Evolutionary conservation across 2,329 filamentous ascomycete genomes (phyloP).

Genomic region (Pyricularia grisea): DNA sequence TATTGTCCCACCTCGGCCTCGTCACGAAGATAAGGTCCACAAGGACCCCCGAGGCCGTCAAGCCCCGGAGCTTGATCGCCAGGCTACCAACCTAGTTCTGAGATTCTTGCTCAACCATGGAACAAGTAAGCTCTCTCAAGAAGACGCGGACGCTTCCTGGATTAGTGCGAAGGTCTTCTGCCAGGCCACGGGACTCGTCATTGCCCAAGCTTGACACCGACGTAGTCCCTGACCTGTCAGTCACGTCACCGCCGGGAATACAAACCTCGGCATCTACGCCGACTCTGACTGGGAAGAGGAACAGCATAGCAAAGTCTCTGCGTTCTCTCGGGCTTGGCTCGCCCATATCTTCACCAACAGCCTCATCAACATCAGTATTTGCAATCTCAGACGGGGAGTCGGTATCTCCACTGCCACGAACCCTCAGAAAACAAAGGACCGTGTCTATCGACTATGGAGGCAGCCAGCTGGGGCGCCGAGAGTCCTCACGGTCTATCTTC

Average conservation of each 20-base stretch:
- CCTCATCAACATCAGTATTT: not conserved
- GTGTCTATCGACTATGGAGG: not conserved
- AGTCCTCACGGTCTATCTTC: conserved; percentile 20
- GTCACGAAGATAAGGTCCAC: not conserved
- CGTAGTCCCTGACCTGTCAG: not conserved
- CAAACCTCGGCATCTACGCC: not conserved
- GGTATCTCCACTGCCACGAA: conserved; percentile 8
- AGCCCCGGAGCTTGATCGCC: not conserved
- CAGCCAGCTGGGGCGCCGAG: conserved; percentile 14
- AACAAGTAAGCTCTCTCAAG: not conserved
- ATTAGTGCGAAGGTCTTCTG: not conserved
- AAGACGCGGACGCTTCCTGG: not conserved
- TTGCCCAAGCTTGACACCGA: not conserved
- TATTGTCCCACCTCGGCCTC: not conserved
- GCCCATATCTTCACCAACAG: not conserved
- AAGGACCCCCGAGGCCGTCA: not conserved
- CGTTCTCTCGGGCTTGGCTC: not conserved
- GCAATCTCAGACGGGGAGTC: not conserved
- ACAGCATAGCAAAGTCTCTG: not conserved
- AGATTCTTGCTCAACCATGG: not conserved
- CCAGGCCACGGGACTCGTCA: not conserved
- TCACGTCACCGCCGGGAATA: not conserved
- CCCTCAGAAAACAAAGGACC: conserved; percentile 6
- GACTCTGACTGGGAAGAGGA: not conserved
- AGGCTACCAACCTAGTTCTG: not conserved